Base-by-base conservation (phyloP, 108 stramenopile species). In the Parmales sp. region DNA sequence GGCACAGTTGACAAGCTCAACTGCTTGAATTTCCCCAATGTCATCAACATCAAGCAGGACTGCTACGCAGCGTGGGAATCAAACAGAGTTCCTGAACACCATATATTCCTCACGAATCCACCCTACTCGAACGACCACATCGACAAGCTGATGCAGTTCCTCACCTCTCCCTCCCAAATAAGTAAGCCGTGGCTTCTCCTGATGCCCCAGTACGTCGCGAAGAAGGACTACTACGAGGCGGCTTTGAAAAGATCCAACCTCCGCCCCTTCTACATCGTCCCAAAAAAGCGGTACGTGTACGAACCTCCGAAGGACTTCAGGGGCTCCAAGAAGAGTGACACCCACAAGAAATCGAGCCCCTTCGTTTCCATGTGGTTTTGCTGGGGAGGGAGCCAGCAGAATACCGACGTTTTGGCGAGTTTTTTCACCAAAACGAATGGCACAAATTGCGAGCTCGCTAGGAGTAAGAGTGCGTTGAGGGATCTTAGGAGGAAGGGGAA, bases 121-220 rank as follows among this genome's bases (percentile, higher is more conserved):
- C 98, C 98, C 0, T 98, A 97, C 71, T 85, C 82, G 44, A 89
- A 71, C 1, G 94, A 95, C 51, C 98, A 98, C 72, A 84, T 95
- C 36, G 87, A 89, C 65, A 77, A 69, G 63, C 77, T 98, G 19
- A 80, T 98, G 65, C 39, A 72, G 11, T 84, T 88, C 68, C 34
- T 90, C 1, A 75, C 80, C 0, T 77, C 75, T 5, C 13, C 13
- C 13, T 44, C 60, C 13, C 39, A 16, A 25, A 80, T 70, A 36
- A 69, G 51, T 29, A 67, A 68, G 11, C 87, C 90, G 0, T 92
- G 81, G 77, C 69, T 88, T 51, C 37, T 88, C 37, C 76, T 95
- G 6, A 75, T 92, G 78, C 94, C 94, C 1, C 67, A 85, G 8
- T 95, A 83, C 80, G 89, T 95, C 7, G 81, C 83, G 66, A 85